These are phyloP conservation scores for Tylopilus rubrobrunneus DNA, from an alignment of 768 basidiomycete species.

Conservation along the genomic window DNA sequence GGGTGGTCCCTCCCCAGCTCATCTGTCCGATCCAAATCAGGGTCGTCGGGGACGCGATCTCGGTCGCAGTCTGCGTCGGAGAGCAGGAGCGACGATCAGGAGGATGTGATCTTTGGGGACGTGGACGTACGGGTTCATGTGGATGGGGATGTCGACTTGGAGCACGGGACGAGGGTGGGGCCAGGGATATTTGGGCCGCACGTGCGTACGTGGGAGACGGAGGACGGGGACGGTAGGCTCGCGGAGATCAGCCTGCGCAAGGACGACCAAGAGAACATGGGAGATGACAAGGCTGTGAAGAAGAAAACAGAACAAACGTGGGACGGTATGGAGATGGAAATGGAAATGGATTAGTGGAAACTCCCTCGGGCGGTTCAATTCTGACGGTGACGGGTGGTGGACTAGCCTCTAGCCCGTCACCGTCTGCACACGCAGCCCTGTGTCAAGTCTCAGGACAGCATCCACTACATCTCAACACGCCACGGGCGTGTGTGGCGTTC, in stretches of 20 bases:
- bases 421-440: too few species aligned
- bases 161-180: neutral
- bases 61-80: constrained; percentile 33
- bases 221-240: neutral
- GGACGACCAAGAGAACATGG: neutral
- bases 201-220: constrained; percentile 1
- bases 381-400: neutral
- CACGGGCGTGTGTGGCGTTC: neutral
- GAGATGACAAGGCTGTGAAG: neutral
- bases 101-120: constrained; percentile 1
- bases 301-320: constrained; percentile 25
- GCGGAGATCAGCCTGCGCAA: constrained; percentile 1
- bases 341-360: constrained; percentile 26
- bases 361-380: neutral
- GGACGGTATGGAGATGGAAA: constrained; percentile 55
- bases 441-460: neutral
- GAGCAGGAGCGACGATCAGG: constrained; percentile 36
- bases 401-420: neutral
- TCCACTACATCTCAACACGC: too few species aligned
- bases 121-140: neutral
- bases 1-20: constrained; percentile 57
- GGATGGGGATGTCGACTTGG: neutral
- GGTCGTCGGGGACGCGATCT: constrained; percentile 33
- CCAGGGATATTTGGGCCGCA: neutral
- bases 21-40: constrained; percentile 41